phyloP scores from a whole-genome alignment of 345 rosid species.

The Moringa oleifera region DNA sequence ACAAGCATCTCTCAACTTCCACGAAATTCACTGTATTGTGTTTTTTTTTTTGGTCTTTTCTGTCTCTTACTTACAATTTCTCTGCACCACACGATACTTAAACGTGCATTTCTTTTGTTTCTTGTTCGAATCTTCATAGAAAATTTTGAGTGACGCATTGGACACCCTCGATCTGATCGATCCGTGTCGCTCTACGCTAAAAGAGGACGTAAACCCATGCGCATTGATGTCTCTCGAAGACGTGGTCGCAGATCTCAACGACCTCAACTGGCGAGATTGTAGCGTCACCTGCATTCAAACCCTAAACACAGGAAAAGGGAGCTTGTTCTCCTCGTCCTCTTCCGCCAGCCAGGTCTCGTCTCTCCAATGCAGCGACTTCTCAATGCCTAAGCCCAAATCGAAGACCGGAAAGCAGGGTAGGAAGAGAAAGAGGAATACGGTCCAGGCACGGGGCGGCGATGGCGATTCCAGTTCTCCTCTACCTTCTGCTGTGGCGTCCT shows the following conservation, averaged over 20 bases:
- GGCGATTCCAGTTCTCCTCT: constrained; percentile 1
- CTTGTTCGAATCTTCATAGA: constrained; percentile 14
- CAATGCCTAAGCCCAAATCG: not conserved
- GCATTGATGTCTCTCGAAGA: constrained; percentile 23
- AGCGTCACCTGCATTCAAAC: constrained; percentile 36
- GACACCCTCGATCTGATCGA: constrained; percentile 30
- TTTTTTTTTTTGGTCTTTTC: too few species aligned
- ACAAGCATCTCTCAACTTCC: not conserved
- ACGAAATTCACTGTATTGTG: not conserved
- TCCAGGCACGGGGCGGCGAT: not conserved
- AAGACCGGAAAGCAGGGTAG: constrained; percentile 1
- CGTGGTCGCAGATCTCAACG: constrained; percentile 26
- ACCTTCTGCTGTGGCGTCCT: constrained; percentile 4
- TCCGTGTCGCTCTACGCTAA: constrained; percentile 52
- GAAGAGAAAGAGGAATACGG: not conserved
- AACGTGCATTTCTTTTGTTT: not conserved
- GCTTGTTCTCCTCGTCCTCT: not conserved
- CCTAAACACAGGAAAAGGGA: constrained; percentile 14
- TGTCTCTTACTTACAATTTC: not conserved
- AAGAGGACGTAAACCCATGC: constrained; percentile 21
- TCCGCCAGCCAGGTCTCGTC: not conserved
- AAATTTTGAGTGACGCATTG: constrained; percentile 29
- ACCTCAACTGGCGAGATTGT: constrained; percentile 48
- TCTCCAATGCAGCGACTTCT: not conserved
- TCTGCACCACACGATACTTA: constrained; percentile 6